These are phyloP conservation scores for Acrocalymma vagum DNA, from an alignment of 2,329 filamentous ascomycete genomes.

Conservation along the genomic window DNA sequence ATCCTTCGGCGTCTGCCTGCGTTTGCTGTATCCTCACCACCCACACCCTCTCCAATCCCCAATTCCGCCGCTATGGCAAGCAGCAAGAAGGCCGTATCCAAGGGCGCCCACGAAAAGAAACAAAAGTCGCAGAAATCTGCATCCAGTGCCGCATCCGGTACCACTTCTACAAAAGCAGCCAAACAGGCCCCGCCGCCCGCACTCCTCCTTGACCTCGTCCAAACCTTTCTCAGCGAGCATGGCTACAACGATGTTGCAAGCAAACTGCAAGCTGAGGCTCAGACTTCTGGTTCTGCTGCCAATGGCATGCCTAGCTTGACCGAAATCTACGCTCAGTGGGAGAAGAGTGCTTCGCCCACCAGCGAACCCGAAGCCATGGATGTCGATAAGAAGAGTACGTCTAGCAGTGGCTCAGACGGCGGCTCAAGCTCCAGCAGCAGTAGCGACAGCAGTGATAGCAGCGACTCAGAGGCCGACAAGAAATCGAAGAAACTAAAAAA, in stretches of 20 bases:
- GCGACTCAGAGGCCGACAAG: constrained; percentile 38
- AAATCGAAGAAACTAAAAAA: constrained; percentile 25
- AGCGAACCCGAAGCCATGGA: constrained; percentile 38
- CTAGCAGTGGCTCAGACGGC: constrained; percentile 32
- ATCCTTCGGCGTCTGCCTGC: constrained; percentile 13
- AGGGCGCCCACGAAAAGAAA: constrained; percentile 26
- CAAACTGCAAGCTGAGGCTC: constrained; percentile 30
- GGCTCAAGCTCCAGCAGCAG: constrained; percentile 30
- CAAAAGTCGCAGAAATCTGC: constrained; percentile 13
- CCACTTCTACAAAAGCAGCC: constrained; percentile 11
- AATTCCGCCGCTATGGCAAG: constrained; percentile 32
- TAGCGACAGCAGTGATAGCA: constrained; percentile 33
- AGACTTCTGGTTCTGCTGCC: constrained; percentile 11
- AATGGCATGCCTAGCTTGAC: constrained; percentile 29
- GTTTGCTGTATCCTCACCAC: constrained; percentile 3
- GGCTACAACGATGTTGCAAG: constrained; percentile 41
- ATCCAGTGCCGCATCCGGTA: constrained; percentile 6
- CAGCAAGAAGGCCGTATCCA: constrained; percentile 26
- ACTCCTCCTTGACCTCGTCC: constrained; percentile 41
- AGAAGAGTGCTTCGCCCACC: constrained; percentile 19
- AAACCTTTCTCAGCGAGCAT: constrained; percentile 42
- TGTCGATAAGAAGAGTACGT: constrained; percentile 32
- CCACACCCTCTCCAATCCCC: constrained; percentile 1
- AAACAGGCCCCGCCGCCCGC: constrained; percentile 25
- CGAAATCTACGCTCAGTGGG: constrained; percentile 39